These are phyloP conservation scores for Exidia glandulosa DNA, from an alignment of 768 basidiomycete genomes.

Conservation along the genomic window DNA sequence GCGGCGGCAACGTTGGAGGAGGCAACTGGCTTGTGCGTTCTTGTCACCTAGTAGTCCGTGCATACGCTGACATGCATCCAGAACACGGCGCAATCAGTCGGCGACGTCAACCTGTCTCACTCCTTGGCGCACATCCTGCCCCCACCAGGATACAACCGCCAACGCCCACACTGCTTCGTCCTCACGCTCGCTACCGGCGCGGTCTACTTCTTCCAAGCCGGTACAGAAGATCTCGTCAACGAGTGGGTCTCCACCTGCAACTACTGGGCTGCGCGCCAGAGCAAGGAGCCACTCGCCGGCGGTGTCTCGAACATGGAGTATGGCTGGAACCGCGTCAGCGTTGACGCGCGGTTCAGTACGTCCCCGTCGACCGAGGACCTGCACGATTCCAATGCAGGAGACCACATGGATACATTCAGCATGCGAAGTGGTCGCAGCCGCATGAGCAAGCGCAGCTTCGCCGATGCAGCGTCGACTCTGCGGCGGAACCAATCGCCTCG, in stretches of 20 bases:
- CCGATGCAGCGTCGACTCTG: conserved; percentile 54
- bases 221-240: conserved; percentile 95
- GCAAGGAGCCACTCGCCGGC: conserved; percentile 89
- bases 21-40: conserved; percentile 93
- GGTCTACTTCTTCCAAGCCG: conserved; percentile 97
- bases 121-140: conserved; percentile 80
- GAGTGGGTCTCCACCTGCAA: conserved; percentile 99
- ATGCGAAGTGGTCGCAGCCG: conserved; percentile 65
- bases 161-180: conserved; percentile 92
- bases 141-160: conserved; percentile 81
- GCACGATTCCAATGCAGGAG: conserved; percentile 34
- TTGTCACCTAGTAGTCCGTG: not conserved
- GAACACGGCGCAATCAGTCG: conserved; percentile 75
- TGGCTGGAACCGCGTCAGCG: conserved; percentile 81
- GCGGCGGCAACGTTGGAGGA: conserved; percentile 62
- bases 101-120: conserved; percentile 77
- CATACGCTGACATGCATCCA: not conserved
- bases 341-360: conserved; percentile 13
- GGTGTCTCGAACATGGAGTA: conserved; percentile 99
- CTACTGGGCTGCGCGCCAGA: conserved; percentile 95
- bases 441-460: conserved; percentile 64
- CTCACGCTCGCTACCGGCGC: conserved; percentile 79
- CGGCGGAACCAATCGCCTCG: conserved; percentile 56
- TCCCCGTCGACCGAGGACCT: conserved; percentile 39
- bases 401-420: conserved; percentile 51